Evolutionary conservation across 1,284 basidiomycete species (phyloP).

Genomic region (Ustilago nuda): DNA sequence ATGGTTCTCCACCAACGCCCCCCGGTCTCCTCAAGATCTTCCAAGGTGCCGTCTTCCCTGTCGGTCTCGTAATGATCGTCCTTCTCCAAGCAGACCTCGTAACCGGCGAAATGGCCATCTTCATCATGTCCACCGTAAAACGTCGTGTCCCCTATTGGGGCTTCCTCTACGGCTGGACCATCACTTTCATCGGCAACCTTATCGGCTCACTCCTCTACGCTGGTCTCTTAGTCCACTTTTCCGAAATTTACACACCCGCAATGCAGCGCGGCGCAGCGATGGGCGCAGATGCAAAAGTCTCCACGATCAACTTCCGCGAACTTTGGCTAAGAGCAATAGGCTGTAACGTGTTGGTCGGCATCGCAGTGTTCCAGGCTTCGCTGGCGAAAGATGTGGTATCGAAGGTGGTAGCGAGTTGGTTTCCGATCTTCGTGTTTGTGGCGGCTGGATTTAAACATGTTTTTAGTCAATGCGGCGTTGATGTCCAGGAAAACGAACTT

Average conservation of each 20-base stretch:
- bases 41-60: conserved; percentile 55
- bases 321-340: conserved; percentile 81
- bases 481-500: conserved; percentile 57
- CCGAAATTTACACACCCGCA: conserved; percentile 45
- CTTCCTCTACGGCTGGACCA: conserved; percentile 66
- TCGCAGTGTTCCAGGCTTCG: conserved; percentile 84
- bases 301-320: conserved; percentile 68
- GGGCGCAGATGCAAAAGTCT: conserved; percentile 44
- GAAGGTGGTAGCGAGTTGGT: conserved; percentile 80
- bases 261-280: conserved; percentile 43
- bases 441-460: conserved; percentile 76
- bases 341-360: conserved; percentile 81
- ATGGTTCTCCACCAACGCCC: conserved; percentile 53
- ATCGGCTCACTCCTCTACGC: conserved; percentile 79
- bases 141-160: conserved; percentile 57
- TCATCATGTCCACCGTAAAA: conserved; percentile 58
- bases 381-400: conserved; percentile 79
- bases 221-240: conserved; percentile 72
- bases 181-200: conserved; percentile 80
- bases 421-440: conserved; percentile 82
- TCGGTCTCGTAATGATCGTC: conserved; percentile 62
- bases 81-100: conserved; percentile 59
- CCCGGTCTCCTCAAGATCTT: conserved; percentile 58
- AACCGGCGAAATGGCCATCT: conserved; percentile 58
- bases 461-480: conserved; percentile 78